Conservation (phyloP, 1,139 yeast species). For the Pichia sp. region DNA sequence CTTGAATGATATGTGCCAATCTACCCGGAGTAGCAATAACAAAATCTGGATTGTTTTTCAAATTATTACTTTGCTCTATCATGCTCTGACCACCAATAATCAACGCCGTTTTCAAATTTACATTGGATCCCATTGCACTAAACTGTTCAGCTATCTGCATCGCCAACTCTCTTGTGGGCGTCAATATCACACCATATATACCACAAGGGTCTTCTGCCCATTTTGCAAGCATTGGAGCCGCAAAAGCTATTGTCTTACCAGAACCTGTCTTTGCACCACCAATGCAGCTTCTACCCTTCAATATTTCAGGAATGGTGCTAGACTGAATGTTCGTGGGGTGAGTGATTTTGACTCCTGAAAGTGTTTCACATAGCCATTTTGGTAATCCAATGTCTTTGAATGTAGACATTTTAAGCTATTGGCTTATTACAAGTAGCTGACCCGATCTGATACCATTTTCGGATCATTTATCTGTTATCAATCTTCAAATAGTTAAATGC, state of each 20-base stretch:
- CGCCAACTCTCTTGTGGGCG: conserved; percentile 96
- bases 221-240: conserved; percentile 87
- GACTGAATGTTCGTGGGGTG: conserved; percentile 83
- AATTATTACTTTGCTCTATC: conserved; percentile 74
- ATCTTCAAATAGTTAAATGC: neutral
- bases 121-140: conserved; percentile 83
- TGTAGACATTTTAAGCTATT: conserved; percentile 22
- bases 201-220: conserved; percentile 97
- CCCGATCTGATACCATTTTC: neutral
- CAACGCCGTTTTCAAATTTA: conserved; percentile 76
- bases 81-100: conserved; percentile 96
- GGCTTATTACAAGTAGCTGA: neutral
- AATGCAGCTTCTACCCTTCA: conserved; percentile 83
- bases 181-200: conserved; percentile 78
- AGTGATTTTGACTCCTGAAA: conserved; percentile 73
- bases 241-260: conserved; percentile 97
- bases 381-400: conserved; percentile 74
- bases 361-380: conserved; percentile 80
- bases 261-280: conserved; percentile 99
- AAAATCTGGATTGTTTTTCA: conserved; percentile 85
- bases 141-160: conserved; percentile 96
- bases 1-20: conserved; percentile 80
- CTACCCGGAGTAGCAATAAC: conserved; percentile 98
- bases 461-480: neutral
- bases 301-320: conserved; percentile 83